Evolutionary conservation across 2,329 filamentous ascomycete genomes (phyloP).

Genomic region (Huntiella decipiens): DNA sequence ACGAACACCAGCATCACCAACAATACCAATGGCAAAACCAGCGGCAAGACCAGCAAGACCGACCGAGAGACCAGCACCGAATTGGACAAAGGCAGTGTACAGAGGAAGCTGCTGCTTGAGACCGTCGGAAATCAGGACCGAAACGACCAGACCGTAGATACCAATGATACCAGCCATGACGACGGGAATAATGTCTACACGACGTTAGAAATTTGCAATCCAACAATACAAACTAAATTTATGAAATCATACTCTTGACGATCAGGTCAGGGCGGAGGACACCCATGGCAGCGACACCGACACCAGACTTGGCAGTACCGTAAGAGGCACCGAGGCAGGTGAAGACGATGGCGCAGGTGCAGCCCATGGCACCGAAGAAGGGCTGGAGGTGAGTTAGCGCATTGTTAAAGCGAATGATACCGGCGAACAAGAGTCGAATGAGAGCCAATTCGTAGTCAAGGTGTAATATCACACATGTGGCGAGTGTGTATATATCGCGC

Average conservation of each 20-base stretch:
- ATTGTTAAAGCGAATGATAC: slow-evolving; percentile 14
- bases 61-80: slow-evolving; percentile 66
- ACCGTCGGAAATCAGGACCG: slow-evolving; percentile 68
- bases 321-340: slow-evolving; percentile 94
- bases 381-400: slow-evolving; percentile 28
- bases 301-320: slow-evolving; percentile 97
- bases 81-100: slow-evolving; percentile 70
- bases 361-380: slow-evolving; percentile 96
- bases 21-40: slow-evolving; percentile 73
- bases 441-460: too few species aligned
- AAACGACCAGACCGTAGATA: slow-evolving; percentile 89
- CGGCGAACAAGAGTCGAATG: neutral
- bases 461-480: too few species aligned
- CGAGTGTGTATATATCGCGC: too few species aligned
- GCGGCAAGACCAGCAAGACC: slow-evolving; percentile 69
- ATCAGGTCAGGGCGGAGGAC: slow-evolving; percentile 94
- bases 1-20: slow-evolving; percentile 74
- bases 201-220: neutral
- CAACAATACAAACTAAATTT: neutral
- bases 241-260: slow-evolving; percentile 70
- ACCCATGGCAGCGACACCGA: slow-evolving; percentile 96
- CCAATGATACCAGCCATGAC: slow-evolving; percentile 99
- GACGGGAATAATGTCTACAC: slow-evolving; percentile 86
- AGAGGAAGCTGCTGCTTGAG: slow-evolving; percentile 53
- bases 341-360: slow-evolving; percentile 91